Evolutionary conservation across 2,329 filamentous ascomycete species (phyloP).

Genomic region (Ophiostoma triangulosporum): DNA sequence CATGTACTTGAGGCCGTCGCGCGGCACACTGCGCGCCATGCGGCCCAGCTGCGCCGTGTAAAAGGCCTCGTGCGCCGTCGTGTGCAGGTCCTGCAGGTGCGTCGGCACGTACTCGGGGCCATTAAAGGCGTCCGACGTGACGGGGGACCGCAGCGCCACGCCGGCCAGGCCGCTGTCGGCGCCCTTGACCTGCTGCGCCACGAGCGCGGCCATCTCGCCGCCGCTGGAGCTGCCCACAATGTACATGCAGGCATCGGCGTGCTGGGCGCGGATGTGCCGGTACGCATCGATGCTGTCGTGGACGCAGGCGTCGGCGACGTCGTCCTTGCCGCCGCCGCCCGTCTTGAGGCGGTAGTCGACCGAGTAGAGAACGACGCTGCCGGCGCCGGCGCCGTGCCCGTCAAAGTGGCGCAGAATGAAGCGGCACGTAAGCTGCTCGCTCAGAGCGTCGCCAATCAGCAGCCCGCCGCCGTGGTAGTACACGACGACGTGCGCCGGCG

Average conservation of each 20-base stretch:
- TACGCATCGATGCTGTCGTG: slow-evolving; percentile 29
- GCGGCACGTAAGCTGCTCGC: slow-evolving; percentile 34
- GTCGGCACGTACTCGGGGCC: slow-evolving; percentile 24
- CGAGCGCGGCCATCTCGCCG: slow-evolving; percentile 32
- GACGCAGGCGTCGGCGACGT: slow-evolving; percentile 24
- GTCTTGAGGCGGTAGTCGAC: slow-evolving; percentile 34
- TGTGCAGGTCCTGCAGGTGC: slow-evolving; percentile 24
- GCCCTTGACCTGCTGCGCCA: slow-evolving; percentile 21
- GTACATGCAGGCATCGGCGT: slow-evolving; percentile 17
- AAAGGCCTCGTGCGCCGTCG: slow-evolving; percentile 22
- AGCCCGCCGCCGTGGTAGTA: slow-evolving; percentile 38
- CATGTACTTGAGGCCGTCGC: slow-evolving; percentile 27
- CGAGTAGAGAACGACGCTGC: slow-evolving; percentile 25
- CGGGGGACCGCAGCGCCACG: slow-evolving; percentile 33
- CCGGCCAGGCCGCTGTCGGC: slow-evolving; percentile 20
- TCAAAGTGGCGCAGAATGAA: slow-evolving; percentile 23
- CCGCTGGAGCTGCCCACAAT: slow-evolving; percentile 34
- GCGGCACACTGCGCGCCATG: slow-evolving; percentile 22
- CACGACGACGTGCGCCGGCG: slow-evolving; percentile 21
- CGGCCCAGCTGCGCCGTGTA: slow-evolving; percentile 25
- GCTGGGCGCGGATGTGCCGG: slow-evolving; percentile 13
- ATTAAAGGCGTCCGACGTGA: slow-evolving; percentile 31
- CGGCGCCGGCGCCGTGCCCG: neutral
- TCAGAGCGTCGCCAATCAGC: slow-evolving; percentile 33
- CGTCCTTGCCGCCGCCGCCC: slow-evolving; percentile 3